Conservation (phyloP, 2,329 filamentous ascomycete species). For the Cercospora citrullina region DNA sequence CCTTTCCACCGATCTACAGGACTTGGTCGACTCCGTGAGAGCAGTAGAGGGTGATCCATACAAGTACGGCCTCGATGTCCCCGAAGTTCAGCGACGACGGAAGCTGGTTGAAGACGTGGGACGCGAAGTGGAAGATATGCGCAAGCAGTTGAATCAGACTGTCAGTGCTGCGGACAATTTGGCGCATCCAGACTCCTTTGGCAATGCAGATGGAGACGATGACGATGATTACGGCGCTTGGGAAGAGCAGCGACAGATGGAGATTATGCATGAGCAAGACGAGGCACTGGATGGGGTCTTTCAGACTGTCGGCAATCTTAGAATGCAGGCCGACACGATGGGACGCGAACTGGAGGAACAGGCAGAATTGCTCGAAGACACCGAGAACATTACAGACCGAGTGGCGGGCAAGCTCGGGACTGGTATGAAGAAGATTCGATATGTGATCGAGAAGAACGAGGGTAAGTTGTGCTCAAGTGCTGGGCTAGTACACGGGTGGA, state of each 20-base stretch:
- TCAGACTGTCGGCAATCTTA: slow-evolving; percentile 84
- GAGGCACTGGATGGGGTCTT: slow-evolving; percentile 90
- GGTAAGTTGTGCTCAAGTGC: slow-evolving; percentile 56
- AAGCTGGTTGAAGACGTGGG: slow-evolving; percentile 87
- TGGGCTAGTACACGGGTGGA: background rate
- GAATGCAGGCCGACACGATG: slow-evolving; percentile 92
- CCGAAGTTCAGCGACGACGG: slow-evolving; percentile 78
- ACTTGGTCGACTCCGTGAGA: slow-evolving; percentile 82
- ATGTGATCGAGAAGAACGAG: slow-evolving; percentile 87
- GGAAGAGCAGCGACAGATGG: slow-evolving; percentile 85
- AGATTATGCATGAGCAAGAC: slow-evolving; percentile 95
- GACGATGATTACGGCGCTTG: slow-evolving; percentile 64
- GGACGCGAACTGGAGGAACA: slow-evolving; percentile 95
- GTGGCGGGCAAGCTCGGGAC: slow-evolving; percentile 82
- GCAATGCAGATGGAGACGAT: slow-evolving; percentile 44
- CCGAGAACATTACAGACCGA: slow-evolving; percentile 80
- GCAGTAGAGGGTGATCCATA: slow-evolving; percentile 86
- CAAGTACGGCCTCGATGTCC: slow-evolving; percentile 78
- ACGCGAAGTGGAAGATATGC: slow-evolving; percentile 85
- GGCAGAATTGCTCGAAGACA: slow-evolving; percentile 79
- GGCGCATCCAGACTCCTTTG: slow-evolving; percentile 61
- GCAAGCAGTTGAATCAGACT: slow-evolving; percentile 70
- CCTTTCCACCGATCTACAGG: slow-evolving; percentile 79
- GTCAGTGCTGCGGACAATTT: slow-evolving; percentile 49
- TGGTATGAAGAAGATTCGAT: slow-evolving; percentile 81